Evolutionary conservation across 805 yeast species (phyloP).

Genomic region (Candida nemodendra): DNA sequence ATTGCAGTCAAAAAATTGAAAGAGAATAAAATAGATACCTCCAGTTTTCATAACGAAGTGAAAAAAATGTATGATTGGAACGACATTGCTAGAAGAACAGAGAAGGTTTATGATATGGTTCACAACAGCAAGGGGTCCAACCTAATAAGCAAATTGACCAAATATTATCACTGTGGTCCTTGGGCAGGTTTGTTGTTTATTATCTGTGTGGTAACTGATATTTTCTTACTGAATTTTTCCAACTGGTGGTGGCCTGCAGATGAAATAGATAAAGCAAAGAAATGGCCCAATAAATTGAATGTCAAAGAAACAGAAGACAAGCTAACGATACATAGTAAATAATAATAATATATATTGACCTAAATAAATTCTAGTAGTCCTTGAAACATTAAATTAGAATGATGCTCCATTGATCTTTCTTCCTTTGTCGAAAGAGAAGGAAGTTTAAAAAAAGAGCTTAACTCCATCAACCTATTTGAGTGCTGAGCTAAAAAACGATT

Average conservation of each 20-base stretch:
- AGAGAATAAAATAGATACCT: slow-evolving; percentile 62
- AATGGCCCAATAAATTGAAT: slow-evolving; percentile 75
- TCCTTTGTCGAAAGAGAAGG: no score
- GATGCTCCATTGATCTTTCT: no score
- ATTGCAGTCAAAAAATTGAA: slow-evolving; percentile 65
- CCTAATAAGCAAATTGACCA: slow-evolving; percentile 56
- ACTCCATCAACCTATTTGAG: no score
- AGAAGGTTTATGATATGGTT: slow-evolving; percentile 64
- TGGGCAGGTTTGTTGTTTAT: slow-evolving; percentile 88
- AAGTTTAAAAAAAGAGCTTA: no score
- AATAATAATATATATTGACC: no score
- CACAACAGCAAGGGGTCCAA: slow-evolving; percentile 28
- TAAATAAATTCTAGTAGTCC: no score
- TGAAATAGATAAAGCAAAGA: slow-evolving; percentile 68
- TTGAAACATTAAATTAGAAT: no score
- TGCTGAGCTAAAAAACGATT: no score
- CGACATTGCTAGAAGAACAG: slow-evolving; percentile 84
- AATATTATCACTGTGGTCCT: slow-evolving; percentile 67
- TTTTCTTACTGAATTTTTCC: slow-evolving; percentile 57
- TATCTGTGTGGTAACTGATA: slow-evolving; percentile 78
- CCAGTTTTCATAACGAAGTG: slow-evolving; percentile 74
- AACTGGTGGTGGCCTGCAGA: slow-evolving; percentile 70
- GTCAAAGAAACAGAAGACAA: no score
- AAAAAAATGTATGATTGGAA: slow-evolving; percentile 87
- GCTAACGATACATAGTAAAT: no score